Percentiles rank a stretch among this genome's conserved stretches.
phyloP scores from a whole-genome alignment of 805 yeast species.

The Candida ficus region DNA sequence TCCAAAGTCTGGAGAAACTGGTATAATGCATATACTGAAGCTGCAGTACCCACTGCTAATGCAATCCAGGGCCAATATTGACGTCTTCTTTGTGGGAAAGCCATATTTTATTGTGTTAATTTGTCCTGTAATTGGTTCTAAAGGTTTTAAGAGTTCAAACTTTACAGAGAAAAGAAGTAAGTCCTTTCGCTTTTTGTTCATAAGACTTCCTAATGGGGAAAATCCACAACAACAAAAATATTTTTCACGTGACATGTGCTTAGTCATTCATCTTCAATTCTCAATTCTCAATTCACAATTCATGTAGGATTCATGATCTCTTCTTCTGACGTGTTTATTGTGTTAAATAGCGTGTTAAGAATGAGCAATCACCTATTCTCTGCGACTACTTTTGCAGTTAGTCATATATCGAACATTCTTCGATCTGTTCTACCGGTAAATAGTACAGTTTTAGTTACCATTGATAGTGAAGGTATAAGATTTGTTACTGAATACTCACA shows the following conservation, averaged over 20 bases:
- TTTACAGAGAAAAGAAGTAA: too few species aligned
- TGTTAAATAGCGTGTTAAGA: neutral
- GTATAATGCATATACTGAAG: slow-evolving; percentile 12
- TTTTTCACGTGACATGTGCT: too few species aligned
- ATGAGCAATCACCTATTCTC: slow-evolving; percentile 25
- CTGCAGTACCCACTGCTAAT: slow-evolving; percentile 7
- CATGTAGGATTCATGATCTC: too few species aligned
- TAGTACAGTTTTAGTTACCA: slow-evolving; percentile 33
- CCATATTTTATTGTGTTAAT: too few species aligned
- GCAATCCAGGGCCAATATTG: slow-evolving; percentile 11
- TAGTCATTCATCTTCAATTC: too few species aligned
- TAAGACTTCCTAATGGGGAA: slow-evolving; percentile 5
- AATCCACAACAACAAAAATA: neutral
- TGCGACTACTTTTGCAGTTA: slow-evolving; percentile 42
- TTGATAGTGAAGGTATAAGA: slow-evolving; percentile 46
- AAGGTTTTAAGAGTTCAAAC: too few species aligned
- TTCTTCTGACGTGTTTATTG: neutral
- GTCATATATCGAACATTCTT: slow-evolving; percentile 42
- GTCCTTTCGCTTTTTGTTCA: neutral
- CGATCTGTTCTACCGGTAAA: slow-evolving; percentile 38
- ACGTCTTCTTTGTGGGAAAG: slow-evolving; percentile 4
- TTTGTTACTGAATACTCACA: slow-evolving; percentile 45
- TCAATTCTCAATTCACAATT: too few species aligned
- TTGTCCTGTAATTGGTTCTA: too few species aligned
- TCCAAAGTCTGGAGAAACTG: slow-evolving; percentile 2